These are phyloP conservation scores for Citeromyces nyonsensis DNA, from an alignment of 805 yeast species.

Conservation along the genomic window DNA sequence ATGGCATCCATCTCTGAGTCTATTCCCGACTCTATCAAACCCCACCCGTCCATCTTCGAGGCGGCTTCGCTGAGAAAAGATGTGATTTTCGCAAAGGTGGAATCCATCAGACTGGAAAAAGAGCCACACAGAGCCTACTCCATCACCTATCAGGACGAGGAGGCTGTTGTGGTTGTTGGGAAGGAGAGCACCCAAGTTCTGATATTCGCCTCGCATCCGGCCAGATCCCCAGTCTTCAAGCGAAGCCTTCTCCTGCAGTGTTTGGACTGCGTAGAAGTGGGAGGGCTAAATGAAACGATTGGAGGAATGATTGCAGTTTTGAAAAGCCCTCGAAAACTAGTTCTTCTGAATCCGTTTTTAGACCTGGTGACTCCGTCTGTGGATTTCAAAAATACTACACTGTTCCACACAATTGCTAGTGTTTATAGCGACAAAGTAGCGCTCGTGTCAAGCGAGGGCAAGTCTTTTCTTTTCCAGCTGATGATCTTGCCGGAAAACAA, in stretches of 20 bases:
- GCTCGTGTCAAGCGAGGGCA: background rate
- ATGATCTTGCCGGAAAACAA: conserved; percentile 26
- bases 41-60: conserved; percentile 11
- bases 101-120: conserved; percentile 17
- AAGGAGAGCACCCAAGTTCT: conserved; percentile 24
- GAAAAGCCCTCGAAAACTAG: conserved; percentile 16
- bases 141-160: conserved; percentile 33
- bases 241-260: conserved; percentile 19
- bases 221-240: conserved; percentile 8
- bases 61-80: conserved; percentile 35
- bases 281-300: background rate
- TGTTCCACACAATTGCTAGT: conserved; percentile 11
- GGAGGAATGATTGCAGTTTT: conserved; percentile 31
- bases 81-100: conserved; percentile 50
- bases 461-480: conserved; percentile 16
- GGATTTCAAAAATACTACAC: conserved; percentile 9
- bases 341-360: conserved; percentile 42
- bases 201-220: conserved; percentile 21
- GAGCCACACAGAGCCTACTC: conserved; percentile 17
- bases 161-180: conserved; percentile 45
- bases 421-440: conserved; percentile 5
- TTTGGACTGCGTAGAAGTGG: conserved; percentile 14
- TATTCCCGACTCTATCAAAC: conserved; percentile 11
- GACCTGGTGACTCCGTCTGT: conserved; percentile 23
- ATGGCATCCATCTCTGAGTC: conserved; percentile 23